phyloP scores from a whole-genome alignment of 441 rosid genomes.

The Erodium moschatum region DNA sequence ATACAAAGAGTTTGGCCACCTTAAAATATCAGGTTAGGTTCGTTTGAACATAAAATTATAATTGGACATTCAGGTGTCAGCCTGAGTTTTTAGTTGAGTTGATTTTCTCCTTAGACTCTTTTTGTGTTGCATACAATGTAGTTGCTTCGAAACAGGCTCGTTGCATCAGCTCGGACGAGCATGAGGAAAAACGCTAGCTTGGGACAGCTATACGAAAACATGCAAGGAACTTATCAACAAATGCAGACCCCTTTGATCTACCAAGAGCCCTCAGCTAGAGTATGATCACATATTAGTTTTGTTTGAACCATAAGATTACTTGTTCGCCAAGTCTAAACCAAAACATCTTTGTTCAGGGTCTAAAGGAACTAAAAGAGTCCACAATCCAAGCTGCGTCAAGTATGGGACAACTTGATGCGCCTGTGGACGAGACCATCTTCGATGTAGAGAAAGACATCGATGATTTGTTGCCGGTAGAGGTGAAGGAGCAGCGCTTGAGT shows the following conservation, averaged over 20 bases:
- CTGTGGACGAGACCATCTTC: constrained; percentile 53
- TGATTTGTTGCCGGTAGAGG: constrained; percentile 65
- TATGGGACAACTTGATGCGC: constrained; percentile 55
- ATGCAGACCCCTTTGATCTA: constrained; percentile 63
- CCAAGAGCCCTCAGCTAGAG: constrained; percentile 50
- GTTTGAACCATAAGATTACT: constrained; percentile 15
- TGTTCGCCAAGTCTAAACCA: not conserved
- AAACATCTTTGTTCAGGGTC: constrained; percentile 36
- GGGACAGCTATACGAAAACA: constrained; percentile 50
- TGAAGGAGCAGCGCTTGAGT: constrained; percentile 69
- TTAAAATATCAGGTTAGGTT: constrained; percentile 59
- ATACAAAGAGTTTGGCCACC: constrained; percentile 66
- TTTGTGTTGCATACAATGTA: not conserved
- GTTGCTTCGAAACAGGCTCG: constrained; percentile 41
- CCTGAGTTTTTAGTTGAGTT: too few species aligned
- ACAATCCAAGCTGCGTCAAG: constrained; percentile 58
- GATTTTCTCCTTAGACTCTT: too few species aligned
- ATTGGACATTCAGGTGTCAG: too few species aligned
- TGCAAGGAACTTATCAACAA: constrained; percentile 58
- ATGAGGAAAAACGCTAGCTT: constrained; percentile 46
- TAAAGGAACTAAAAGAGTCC: constrained; percentile 66
- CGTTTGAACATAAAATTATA: too few species aligned
- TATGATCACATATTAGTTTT: constrained; percentile 14
- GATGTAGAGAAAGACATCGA: constrained; percentile 63
- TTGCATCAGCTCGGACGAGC: constrained; percentile 47